A percentile compares a stretch with the other conserved stretches of the same genome.
Evolutionary conservation across 2,329 filamentous ascomycete species (phyloP).

Genomic region (Aspergillus niger): DNA sequence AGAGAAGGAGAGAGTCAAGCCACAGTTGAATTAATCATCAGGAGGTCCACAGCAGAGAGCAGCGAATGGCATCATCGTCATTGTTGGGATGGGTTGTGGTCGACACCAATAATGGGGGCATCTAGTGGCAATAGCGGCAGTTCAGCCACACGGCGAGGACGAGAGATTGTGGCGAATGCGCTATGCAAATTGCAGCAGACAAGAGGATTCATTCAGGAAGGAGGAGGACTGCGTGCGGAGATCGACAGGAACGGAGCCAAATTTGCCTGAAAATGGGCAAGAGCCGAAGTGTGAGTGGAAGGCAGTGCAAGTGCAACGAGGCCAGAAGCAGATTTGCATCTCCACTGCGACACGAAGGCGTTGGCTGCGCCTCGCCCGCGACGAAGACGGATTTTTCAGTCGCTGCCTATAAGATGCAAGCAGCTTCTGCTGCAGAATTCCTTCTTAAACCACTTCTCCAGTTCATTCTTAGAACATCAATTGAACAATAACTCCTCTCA

Average conservation of each 20-base stretch:
- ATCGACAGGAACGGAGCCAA: neutral
- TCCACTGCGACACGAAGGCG: constrained; percentile 6
- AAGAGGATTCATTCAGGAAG: no score
- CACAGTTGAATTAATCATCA: neutral
- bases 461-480: neutral
- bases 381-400: constrained; percentile 5
- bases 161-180: neutral
- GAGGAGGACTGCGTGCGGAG: neutral
- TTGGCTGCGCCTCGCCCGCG: constrained; percentile 15
- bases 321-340: neutral
- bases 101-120: neutral
- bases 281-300: neutral
- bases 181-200: no score
- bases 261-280: neutral
- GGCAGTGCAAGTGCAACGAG: constrained; percentile 14
- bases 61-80: neutral
- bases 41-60: neutral
- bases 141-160: neutral
- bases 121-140: constrained; percentile 1
- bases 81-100: neutral
- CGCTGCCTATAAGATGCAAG: constrained; percentile 5
- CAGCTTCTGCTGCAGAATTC: neutral
- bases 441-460: neutral
- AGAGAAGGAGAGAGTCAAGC: neutral
- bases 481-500: no score